Conservation (phyloP, 73 alveolate species). For the Diophrys appendiculata region DNA sequence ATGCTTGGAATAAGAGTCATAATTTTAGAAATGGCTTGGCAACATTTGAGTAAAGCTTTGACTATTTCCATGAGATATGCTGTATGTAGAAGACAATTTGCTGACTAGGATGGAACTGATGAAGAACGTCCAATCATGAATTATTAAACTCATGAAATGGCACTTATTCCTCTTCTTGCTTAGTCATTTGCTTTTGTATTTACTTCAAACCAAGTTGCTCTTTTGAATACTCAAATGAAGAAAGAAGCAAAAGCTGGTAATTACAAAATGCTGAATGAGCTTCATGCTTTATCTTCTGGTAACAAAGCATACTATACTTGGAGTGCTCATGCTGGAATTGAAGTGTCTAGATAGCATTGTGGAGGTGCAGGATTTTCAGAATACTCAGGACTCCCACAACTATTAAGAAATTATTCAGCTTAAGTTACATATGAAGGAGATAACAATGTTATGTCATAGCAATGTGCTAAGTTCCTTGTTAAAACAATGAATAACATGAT, state of each 20-base stretch:
- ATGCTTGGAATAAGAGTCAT: slow-evolving; percentile 69
- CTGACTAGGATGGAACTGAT: slow-evolving; percentile 46
- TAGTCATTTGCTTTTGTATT: slow-evolving; percentile 50
- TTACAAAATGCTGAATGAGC: slow-evolving; percentile 18
- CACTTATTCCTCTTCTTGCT: slow-evolving; percentile 67
- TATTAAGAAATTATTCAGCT: slow-evolving; percentile 25
- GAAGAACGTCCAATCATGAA: slow-evolving; percentile 67
- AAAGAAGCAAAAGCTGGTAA: slow-evolving; percentile 16
- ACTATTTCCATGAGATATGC: slow-evolving; percentile 70
- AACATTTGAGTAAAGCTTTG: slow-evolving; percentile 55
- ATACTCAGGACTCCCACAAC: slow-evolving; percentile 58
- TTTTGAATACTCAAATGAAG: not conserved
- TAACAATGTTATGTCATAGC: slow-evolving; percentile 58
- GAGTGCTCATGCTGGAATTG: slow-evolving; percentile 47
- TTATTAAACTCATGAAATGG: slow-evolving; percentile 78
- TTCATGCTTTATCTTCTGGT: slow-evolving; percentile 51
- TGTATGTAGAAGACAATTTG: slow-evolving; percentile 70
- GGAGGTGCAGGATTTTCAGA: slow-evolving; percentile 71
- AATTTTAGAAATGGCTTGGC: slow-evolving; percentile 50
- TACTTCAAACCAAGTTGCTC: not conserved
- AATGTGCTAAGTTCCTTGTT: slow-evolving; percentile 49
- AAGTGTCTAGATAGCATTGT: slow-evolving; percentile 43
- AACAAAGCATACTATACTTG: slow-evolving; percentile 61
- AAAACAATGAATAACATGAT: slow-evolving; percentile 25
- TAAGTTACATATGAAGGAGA: slow-evolving; percentile 61